A percentile compares a stretch with the other conserved stretches of the same genome.
Evolutionary conservation across 371 early-diverging fungal species (phyloP).

Genomic region (Rhizopus delemar): DNA sequence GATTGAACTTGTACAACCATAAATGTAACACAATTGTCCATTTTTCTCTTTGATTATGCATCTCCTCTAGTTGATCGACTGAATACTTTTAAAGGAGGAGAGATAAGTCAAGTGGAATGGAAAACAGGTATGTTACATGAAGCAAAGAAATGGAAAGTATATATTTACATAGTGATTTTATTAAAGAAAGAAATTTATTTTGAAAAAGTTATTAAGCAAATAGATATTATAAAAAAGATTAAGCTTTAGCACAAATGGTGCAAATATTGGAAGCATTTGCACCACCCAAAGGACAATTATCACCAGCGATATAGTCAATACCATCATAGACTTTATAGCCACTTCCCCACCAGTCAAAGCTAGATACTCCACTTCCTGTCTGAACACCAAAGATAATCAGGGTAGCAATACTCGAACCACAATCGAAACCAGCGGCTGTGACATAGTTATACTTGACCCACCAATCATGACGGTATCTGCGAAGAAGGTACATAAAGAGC

Average conservation of each 20-base stretch:
- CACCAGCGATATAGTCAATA: constrained; percentile 10
- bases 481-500: constrained; percentile 65
- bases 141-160: no score
- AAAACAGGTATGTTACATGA: no score
- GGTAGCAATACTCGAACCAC: constrained; percentile 59
- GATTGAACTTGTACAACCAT: no score
- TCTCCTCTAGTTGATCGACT: no score
- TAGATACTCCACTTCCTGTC: constrained; percentile 24
- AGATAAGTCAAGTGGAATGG: no score
- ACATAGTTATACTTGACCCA: constrained; percentile 74
- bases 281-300: constrained; percentile 37
- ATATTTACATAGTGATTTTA: no score
- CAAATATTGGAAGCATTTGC: constrained; percentile 39
- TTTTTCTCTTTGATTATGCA: no score
- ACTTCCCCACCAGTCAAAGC: constrained; percentile 46
- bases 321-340: constrained; percentile 14
- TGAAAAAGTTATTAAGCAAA: no score
- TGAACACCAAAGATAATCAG: constrained; percentile 54
- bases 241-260: constrained; percentile 44
- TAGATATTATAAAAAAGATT: no score
- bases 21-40: no score
- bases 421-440: constrained; percentile 74
- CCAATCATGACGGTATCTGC: constrained; percentile 60
- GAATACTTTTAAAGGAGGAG: no score
- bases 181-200: no score